Base-by-base conservation (phyloP, 1,284 basidiomycete species). In the Ceratobasidium sp. region DNA sequence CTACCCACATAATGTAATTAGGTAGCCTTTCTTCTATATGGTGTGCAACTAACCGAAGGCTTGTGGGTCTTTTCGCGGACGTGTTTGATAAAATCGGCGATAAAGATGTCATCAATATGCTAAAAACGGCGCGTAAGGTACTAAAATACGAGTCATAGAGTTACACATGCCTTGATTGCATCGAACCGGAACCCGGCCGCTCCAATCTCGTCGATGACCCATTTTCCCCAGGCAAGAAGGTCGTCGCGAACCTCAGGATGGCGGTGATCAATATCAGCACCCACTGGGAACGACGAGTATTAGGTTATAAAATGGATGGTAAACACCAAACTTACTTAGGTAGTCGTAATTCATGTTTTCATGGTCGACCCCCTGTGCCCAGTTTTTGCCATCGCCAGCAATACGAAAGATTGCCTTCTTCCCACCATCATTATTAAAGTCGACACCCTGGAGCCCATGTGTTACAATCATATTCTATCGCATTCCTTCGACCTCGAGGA, bases 331-430 rank as follows among this genome's bases (percentile, higher is more conserved):
- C 13, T 27, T 45, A 77, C 76, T 77, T 31, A 75, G 74, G 71
- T 78, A 78, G 71, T 80, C 82, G 68, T 82, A 79, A 73, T 85
- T 81, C 73, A 78, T 76, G 56, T 78, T 77, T 73, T 82, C 81
- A 13, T 78, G 77, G 54, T 82, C 80, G 2, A 76, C 72, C 27
- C 72, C 73, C 62, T 72, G n/a, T 0, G 82, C 80, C 85, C 85
- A 86, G 13, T 75, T 73, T 75, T 86, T 86, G 60, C 80, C 80
- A 35, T 86, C 82, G 7, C 85, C 85, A 60, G 83, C 80, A 70
- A 85, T 85, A 73, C 73, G 72, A 70, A 76, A 85, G 71, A 85
- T 83, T 13, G 78, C 80, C 13, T 77, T 83, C 69, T 82, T 82
- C 70, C 81, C 78, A 15, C 75, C 77, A 72, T 80, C 80, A 50